Conservation (phyloP, 768 basidiomycete genomes). For the Lentinula aciculospora region DNA sequence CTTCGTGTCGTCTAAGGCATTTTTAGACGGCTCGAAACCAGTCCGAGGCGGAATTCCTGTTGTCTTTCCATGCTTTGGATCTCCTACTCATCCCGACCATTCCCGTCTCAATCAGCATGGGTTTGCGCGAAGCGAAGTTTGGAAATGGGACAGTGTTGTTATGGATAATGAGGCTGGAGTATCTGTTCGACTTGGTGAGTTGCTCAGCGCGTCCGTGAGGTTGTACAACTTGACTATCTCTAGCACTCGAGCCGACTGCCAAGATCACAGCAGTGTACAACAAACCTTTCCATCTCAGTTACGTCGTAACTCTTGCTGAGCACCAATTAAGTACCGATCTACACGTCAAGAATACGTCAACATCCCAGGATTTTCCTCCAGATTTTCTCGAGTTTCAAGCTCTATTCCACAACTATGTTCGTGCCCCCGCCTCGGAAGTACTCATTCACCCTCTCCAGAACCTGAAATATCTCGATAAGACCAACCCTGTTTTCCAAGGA, state of each 20-base stretch:
- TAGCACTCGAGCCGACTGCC: conserved; percentile 59
- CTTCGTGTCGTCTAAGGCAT: conserved; percentile 78
- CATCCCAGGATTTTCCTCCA: conserved; percentile 26
- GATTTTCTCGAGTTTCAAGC: conserved; percentile 81
- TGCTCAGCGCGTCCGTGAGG: not conserved
- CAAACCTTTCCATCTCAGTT: conserved; percentile 65
- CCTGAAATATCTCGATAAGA: conserved; percentile 76
- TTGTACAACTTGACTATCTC: not conserved
- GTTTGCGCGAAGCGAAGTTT: conserved; percentile 75
- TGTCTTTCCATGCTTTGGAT: conserved; percentile 87
- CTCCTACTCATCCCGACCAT: conserved; percentile 73
- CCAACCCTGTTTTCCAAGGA: conserved; percentile 48
- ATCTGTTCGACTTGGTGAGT: conserved; percentile 73
- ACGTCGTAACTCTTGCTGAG: conserved; percentile 74
- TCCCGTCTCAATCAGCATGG: conserved; percentile 78
- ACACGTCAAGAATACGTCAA: conserved; percentile 70
- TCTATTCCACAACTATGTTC: conserved; percentile 88
- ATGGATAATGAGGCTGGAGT: conserved; percentile 68
- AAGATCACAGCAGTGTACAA: conserved; percentile 55
- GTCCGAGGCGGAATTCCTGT: conserved; percentile 49
- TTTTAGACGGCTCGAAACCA: conserved; percentile 71
- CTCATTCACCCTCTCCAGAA: conserved; percentile 60
- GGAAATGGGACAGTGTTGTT: conserved; percentile 62
- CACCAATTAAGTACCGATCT: conserved; percentile 75
- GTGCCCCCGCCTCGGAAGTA: conserved; percentile 54